Conservation (phyloP, 2,329 filamentous ascomycete species). For the Huntiella decipiens region DNA sequence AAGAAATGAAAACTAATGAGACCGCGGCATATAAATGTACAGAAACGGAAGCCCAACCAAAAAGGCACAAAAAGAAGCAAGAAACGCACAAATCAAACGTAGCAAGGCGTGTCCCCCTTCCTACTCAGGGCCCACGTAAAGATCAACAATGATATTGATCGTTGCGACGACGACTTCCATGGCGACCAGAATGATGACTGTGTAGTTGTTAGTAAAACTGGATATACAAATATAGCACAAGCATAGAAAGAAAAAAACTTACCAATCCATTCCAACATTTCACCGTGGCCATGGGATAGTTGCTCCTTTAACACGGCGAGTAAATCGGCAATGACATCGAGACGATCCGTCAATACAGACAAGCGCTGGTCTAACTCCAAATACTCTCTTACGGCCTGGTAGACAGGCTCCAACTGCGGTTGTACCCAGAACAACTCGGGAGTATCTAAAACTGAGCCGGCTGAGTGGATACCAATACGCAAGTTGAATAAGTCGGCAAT, state of each 20-base stretch:
- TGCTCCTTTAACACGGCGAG: constrained; percentile 90
- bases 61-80: not conserved
- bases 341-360: constrained; percentile 65
- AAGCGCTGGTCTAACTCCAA: constrained; percentile 97
- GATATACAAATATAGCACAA: not conserved
- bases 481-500: constrained; percentile 97
- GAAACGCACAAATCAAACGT: not conserved
- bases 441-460: constrained; percentile 88
- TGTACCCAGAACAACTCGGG: constrained; percentile 98
- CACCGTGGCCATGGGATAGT: constrained; percentile 77
- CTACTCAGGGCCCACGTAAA: constrained; percentile 40
- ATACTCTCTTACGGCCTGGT: constrained; percentile 86
- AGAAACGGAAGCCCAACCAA: not conserved
- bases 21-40: not conserved
- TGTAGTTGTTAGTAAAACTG: constrained; percentile 1
- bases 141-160: constrained; percentile 86
- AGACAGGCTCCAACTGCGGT: constrained; percentile 88
- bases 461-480: constrained; percentile 92
- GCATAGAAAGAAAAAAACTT: constrained; percentile 18
- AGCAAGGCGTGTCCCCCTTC: not conserved
- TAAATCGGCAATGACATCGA: constrained; percentile 77
- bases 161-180: constrained; percentile 85
- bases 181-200: constrained; percentile 87
- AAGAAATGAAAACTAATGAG: not conserved
- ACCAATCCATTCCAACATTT: constrained; percentile 83